Percentiles rank a stretch among this genome's conserved stretches.
phyloP scores from a whole-genome alignment of 2,329 filamentous ascomycete species.

The Thelonectria discophora region DNA sequence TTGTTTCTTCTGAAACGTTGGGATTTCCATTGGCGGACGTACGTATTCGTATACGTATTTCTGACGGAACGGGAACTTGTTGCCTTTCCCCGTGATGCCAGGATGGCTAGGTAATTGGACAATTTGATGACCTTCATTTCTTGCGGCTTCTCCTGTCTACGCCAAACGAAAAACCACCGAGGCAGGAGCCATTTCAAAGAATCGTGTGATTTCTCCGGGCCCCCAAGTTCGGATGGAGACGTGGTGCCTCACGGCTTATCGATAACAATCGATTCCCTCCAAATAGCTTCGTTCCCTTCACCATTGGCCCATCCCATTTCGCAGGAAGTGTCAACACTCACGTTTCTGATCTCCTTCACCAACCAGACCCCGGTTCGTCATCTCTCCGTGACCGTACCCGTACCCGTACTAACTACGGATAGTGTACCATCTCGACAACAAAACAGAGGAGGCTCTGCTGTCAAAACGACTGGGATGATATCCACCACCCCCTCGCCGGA shows the following conservation, averaged over 20 bases:
- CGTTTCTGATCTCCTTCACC: not conserved
- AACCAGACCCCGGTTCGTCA: not conserved
- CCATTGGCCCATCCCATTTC: too few species aligned
- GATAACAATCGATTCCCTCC: too few species aligned
- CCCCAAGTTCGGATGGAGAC: not conserved
- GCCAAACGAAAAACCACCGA: not conserved
- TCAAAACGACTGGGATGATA: conserved; percentile 6
- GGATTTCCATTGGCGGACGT: conserved; percentile 1
- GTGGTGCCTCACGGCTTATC: not conserved
- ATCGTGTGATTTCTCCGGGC: conserved; percentile 10
- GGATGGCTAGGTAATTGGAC: too few species aligned
- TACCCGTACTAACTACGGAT: conserved; percentile 12
- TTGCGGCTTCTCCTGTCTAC: too few species aligned
- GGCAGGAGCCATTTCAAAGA: conserved; percentile 15
- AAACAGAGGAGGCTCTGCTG: conserved; percentile 6
- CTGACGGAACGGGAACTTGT: not conserved
- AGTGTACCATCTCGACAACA: not conserved
- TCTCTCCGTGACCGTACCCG: conserved; percentile 15
- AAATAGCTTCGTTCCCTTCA: too few species aligned
- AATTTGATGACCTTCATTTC: not conserved
- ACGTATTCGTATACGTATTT: conserved; percentile 27
- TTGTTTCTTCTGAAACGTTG: conserved; percentile 1
- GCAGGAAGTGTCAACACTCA: too few species aligned
- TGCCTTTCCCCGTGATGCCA: not conserved
- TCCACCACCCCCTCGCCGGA: conserved; percentile 21